Conservation (phyloP, 1,284 basidiomycete species). For the Gymnopus androsaceus region DNA sequence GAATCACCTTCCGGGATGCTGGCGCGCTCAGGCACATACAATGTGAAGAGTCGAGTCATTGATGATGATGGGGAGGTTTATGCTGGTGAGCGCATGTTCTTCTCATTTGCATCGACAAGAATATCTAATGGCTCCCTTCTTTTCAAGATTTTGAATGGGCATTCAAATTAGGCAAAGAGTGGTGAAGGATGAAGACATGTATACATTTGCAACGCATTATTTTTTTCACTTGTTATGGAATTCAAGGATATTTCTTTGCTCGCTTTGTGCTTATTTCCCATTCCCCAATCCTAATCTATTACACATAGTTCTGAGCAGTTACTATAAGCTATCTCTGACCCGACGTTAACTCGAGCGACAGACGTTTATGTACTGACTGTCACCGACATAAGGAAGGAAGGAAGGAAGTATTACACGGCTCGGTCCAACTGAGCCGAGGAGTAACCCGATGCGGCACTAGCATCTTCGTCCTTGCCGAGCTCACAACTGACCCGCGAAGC, state of each 20-base stretch:
- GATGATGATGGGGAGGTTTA: constrained; percentile 82
- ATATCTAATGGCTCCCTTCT: constrained; percentile 14
- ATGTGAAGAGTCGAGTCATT: constrained; percentile 75
- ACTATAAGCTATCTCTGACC: not conserved
- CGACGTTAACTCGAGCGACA: not conserved
- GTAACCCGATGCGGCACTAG: too few relatives aligned
- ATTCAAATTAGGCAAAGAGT: constrained; percentile 84
- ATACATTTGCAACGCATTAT: not conserved
- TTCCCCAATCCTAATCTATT: not conserved
- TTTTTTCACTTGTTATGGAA: not conserved
- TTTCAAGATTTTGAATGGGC: constrained; percentile 77
- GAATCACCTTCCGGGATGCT: constrained; percentile 82
- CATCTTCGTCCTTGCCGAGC: too few relatives aligned
- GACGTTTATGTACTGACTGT: too few relatives aligned
- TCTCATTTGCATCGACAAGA: not conserved
- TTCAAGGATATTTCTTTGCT: not conserved
- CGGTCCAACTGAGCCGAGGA: too few relatives aligned
- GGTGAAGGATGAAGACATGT: constrained; percentile 39
- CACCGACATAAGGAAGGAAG: too few relatives aligned
- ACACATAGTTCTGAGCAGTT: not conserved
- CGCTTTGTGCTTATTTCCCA: not conserved
- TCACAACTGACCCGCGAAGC: too few relatives aligned
- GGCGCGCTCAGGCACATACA: constrained; percentile 77
- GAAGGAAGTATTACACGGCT: too few relatives aligned
- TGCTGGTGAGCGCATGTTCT: constrained; percentile 57